These are phyloP conservation scores for Xylariaceae sp. DNA, from an alignment of 2,329 filamentous ascomycete species.

Conservation along the genomic window DNA sequence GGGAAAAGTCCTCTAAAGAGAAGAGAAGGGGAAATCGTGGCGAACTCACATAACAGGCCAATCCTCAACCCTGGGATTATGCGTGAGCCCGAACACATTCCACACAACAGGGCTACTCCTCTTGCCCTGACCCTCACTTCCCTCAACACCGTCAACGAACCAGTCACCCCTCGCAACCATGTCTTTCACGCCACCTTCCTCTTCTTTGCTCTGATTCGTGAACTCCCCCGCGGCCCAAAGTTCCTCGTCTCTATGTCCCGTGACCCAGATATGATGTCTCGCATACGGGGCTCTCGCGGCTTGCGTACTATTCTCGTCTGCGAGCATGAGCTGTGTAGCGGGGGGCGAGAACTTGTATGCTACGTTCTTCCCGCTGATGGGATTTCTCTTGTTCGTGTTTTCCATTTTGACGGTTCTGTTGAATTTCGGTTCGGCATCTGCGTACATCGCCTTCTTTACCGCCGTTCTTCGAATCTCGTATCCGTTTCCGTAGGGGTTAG, in stretches of 20 bases:
- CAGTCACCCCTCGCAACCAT: conserved; percentile 46
- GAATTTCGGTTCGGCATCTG: conserved; percentile 50
- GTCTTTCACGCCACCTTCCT: conserved; percentile 41
- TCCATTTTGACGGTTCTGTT: conserved; percentile 50
- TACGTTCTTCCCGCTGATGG: conserved; percentile 44
- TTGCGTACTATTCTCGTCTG: conserved; percentile 41
- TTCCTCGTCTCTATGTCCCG: conserved; percentile 46
- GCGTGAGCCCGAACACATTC: conserved; percentile 47
- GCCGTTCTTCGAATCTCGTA: conserved; percentile 51
- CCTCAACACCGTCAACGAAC: conserved; percentile 33
- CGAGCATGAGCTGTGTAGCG: conserved; percentile 44
- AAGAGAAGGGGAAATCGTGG: not conserved
- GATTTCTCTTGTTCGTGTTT: conserved; percentile 43
- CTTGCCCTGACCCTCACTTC: conserved; percentile 30
- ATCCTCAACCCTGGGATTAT: conserved; percentile 46
- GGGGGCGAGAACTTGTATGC: conserved; percentile 47
- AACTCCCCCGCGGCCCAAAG: conserved; percentile 49
- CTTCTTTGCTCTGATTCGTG: conserved; percentile 45
- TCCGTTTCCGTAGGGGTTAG: conserved; percentile 59
- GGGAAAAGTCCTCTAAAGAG: too few relatives aligned
- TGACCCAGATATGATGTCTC: conserved; percentile 46
- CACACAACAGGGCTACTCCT: conserved; percentile 50
- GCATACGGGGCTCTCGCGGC: conserved; percentile 43
- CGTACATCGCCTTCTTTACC: conserved; percentile 42
- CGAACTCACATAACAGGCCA: conserved; percentile 48